A percentile compares a stretch with the other conserved stretches of the same genome.
These are phyloP conservation scores for Auricularia auricula-judae DNA, from an alignment of 768 basidiomycete species.

Conservation along the genomic window DNA sequence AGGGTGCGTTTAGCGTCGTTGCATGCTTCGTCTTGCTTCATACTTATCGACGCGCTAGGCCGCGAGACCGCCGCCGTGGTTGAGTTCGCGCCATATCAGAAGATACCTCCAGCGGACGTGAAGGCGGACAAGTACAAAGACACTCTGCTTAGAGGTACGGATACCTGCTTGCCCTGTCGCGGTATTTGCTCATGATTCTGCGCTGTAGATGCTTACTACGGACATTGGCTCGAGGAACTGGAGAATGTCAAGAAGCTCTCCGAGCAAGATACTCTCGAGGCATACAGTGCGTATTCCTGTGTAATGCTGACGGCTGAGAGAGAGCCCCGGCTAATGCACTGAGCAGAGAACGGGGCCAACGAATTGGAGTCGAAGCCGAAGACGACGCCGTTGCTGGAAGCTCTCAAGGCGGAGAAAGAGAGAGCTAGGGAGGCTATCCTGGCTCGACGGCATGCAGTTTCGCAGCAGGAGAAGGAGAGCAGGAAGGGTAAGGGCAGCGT, in stretches of 20 bases:
- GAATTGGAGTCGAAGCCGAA: slow-evolving; percentile 55
- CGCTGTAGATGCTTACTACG: slow-evolving; percentile 63
- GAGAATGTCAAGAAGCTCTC: slow-evolving; percentile 33
- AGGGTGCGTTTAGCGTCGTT: slow-evolving; percentile 40
- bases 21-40: neutral
- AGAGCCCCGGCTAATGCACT: too few species aligned
- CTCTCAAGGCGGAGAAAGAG: slow-evolving; percentile 74
- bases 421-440: neutral
- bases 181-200: neutral
- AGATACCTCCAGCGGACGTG: slow-evolving; percentile 60
- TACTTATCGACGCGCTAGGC: slow-evolving; percentile 34
- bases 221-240: slow-evolving; percentile 74
- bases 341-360: slow-evolving; percentile 30
- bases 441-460: neutral
- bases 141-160: slow-evolving; percentile 80
- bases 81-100: slow-evolving; percentile 91
- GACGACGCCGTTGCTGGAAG: slow-evolving; percentile 86
- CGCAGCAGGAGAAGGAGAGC: slow-evolving; percentile 4
- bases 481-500: slow-evolving; percentile 13
- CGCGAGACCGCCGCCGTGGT: slow-evolving; percentile 82
- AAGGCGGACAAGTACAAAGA: slow-evolving; percentile 68
- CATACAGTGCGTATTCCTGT: slow-evolving; percentile 35
- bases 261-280: slow-evolving; percentile 56
- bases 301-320: too few species aligned
- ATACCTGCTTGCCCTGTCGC: too few species aligned